A percentile compares a stretch with the other conserved stretches of the same genome.
Evolutionary conservation across 73 alveolate genomes (phyloP).

Genomic region (Tetrahymena borealis): DNA sequence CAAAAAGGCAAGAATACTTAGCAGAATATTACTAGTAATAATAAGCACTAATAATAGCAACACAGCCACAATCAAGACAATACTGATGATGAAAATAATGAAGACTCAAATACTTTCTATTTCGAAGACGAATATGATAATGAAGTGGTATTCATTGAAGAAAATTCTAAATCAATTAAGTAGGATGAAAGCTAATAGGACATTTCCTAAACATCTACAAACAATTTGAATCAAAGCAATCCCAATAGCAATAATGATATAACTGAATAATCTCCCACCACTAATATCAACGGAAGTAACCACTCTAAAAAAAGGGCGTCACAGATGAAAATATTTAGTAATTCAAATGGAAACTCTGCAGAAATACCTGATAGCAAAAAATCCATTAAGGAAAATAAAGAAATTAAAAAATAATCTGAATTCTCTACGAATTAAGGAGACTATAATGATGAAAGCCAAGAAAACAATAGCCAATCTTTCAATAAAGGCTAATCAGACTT

Average conservation of each 20-base stretch:
- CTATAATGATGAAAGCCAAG: not conserved
- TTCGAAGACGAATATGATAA: not conserved
- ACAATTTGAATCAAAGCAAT: not conserved
- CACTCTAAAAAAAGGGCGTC: not conserved
- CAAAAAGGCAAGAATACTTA: not conserved
- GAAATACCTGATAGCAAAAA: not conserved
- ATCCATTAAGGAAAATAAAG: not conserved
- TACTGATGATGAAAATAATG: not conserved
- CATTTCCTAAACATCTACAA: not conserved
- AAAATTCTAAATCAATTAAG: not conserved
- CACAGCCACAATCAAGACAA: not conserved
- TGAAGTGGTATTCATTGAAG: not conserved
- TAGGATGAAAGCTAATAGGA: not conserved
- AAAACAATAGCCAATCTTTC: not conserved
- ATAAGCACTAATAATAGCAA: not conserved
- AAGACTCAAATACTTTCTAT: not conserved
- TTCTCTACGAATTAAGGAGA: not conserved
- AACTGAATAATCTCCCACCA: not conserved
- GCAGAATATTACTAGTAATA: not conserved
- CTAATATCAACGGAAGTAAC: not conserved
- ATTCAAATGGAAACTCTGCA: not conserved
- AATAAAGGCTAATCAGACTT: not conserved
- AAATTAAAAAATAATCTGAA: not conserved
- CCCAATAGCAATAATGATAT: not conserved
- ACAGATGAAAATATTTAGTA: not conserved